phyloP scores from a whole-genome alignment of 345 rosid species.

The Litchi chinensis region DNA sequence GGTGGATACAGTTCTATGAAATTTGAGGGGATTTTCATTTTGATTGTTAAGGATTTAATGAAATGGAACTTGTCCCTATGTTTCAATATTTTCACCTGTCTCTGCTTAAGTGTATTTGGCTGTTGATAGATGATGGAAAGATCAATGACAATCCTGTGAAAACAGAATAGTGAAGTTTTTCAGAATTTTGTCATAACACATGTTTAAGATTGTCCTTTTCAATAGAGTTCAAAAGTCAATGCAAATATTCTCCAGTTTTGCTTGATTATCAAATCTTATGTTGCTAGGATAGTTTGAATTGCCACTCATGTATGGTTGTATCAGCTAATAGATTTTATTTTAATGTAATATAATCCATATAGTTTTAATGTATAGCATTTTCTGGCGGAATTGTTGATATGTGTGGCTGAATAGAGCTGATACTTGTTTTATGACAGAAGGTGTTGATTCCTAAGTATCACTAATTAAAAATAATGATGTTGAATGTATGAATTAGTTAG shows the following conservation, averaged over 20 bases:
- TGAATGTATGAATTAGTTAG: neutral
- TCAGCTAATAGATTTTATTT: neutral
- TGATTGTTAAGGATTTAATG: neutral
- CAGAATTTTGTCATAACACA: too few relatives aligned
- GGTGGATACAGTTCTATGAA: neutral
- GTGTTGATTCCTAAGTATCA: neutral
- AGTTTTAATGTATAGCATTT: neutral
- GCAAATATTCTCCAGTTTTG: too few relatives aligned
- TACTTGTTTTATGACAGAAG: neutral
- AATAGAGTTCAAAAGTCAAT: too few relatives aligned
- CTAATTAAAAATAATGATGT: neutral
- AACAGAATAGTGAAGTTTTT: too few relatives aligned
- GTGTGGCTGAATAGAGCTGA: neutral
- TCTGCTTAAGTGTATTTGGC: neutral
- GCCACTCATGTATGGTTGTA: neutral
- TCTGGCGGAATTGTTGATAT: neutral
- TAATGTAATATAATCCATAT: neutral
- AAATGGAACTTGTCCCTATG: neutral
- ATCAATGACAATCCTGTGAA: neutral
- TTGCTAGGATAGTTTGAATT: neutral
- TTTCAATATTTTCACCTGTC: neutral
- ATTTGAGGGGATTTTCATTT: neutral
- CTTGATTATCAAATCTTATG: neutral
- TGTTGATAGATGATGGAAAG: neutral
- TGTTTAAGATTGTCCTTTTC: too few relatives aligned